Conservation (phyloP, 2,329 filamentous ascomycete genomes). For the Chrysosphaeria jannelii region DNA sequence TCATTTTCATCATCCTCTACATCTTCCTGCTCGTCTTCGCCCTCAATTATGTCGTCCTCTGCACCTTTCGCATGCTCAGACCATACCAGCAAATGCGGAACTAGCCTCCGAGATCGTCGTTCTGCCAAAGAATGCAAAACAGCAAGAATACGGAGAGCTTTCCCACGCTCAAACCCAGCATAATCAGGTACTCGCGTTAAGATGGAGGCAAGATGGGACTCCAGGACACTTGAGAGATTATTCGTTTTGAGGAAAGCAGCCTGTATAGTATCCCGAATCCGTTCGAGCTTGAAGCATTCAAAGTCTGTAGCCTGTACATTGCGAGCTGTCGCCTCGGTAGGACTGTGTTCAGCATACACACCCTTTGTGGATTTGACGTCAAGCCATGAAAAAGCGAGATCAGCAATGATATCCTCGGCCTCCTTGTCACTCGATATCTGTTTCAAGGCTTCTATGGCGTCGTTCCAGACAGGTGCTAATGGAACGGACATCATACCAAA, state of each 20-base stretch:
- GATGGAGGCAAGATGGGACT: slow-evolving; percentile 17
- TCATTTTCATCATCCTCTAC: slow-evolving; percentile 12
- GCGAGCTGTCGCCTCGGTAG: slow-evolving; percentile 6
- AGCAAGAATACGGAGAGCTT: slow-evolving; percentile 52
- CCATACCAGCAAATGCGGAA: slow-evolving; percentile 69
- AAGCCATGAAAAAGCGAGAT: slow-evolving; percentile 55
- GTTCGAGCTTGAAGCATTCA: slow-evolving; percentile 48
- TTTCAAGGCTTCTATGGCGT: slow-evolving; percentile 45
- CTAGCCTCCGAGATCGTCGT: slow-evolving; percentile 53
- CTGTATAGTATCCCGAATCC: slow-evolving; percentile 23
- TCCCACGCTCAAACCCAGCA: slow-evolving; percentile 30
- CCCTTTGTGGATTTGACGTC: slow-evolving; percentile 19
- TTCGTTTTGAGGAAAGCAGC: no score
- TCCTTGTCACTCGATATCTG: slow-evolving; percentile 30
- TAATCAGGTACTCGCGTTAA: slow-evolving; percentile 18
- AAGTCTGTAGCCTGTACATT: slow-evolving; percentile 34
- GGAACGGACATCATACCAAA: slow-evolving; percentile 75
- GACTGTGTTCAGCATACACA: no score
- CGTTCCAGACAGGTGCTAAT: slow-evolving; percentile 65
- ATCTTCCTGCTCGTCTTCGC: slow-evolving; percentile 11
- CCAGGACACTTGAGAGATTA: slow-evolving; percentile 16
- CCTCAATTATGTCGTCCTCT: slow-evolving; percentile 9
- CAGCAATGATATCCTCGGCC: slow-evolving; percentile 43
- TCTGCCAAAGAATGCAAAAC: slow-evolving; percentile 52
- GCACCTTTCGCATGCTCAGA: slow-evolving; percentile 16